Conservation (phyloP, 1,284 basidiomycete genomes). For the Blastosporella zonata region DNA sequence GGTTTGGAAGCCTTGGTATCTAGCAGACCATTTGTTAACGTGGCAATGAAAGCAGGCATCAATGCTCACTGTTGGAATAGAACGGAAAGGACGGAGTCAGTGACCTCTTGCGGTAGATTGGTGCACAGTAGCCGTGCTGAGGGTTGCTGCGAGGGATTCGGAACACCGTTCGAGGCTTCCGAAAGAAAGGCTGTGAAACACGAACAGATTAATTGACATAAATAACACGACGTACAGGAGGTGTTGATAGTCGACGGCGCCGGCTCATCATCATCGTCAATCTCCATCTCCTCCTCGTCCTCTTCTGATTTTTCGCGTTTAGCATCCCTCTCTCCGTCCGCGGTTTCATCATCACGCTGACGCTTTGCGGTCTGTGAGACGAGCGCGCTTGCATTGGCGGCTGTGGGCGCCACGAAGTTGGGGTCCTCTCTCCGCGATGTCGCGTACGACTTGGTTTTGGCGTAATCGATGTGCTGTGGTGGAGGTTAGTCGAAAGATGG, state of each 20-base stretch:
- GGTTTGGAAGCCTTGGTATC: conserved; percentile 75
- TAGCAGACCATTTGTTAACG: conserved; percentile 24
- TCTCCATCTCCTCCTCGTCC: conserved; percentile 82
- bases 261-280: conserved; percentile 74
- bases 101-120: conserved; percentile 79
- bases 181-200: conserved; percentile 29
- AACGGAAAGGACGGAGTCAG: conserved; percentile 75
- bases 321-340: conserved; percentile 49
- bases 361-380: conserved; percentile 54
- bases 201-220: conserved; percentile 24
- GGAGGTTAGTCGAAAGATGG: conserved; percentile 1
- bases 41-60: conserved; percentile 1
- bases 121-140: conserved; percentile 71
- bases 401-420: conserved; percentile 65
- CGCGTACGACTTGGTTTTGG: conserved; percentile 82
- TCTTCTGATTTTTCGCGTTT: conserved; percentile 73
- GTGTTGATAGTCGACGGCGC: conserved; percentile 32
- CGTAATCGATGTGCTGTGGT: conserved; percentile 81
- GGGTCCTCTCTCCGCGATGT: conserved; percentile 74
- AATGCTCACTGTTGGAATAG: conserved; percentile 80
- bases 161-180: conserved; percentile 39
- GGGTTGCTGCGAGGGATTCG: conserved; percentile 52
- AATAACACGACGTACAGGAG: conserved; percentile 40
- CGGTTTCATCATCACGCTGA: conserved; percentile 59
- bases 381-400: conserved; percentile 50